Evolutionary conservation across 495 filamentous ascomycete genomes (phyloP).

Genomic region (Neohortaea acidophila): DNA sequence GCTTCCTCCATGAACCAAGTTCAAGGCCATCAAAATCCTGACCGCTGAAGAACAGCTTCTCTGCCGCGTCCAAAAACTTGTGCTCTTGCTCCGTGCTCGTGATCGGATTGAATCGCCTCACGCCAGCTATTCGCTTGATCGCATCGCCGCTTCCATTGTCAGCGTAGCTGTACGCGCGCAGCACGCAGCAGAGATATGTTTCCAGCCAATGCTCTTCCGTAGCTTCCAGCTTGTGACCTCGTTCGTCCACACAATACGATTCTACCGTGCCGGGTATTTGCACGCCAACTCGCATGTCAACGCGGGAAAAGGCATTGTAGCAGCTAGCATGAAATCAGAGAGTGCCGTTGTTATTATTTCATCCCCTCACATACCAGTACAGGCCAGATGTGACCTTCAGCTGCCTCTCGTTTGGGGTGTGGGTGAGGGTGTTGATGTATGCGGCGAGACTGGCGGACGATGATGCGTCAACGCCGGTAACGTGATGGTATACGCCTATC

Average conservation of each 20-base stretch:
- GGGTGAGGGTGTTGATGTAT: constrained; percentile 94
- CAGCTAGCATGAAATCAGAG: constrained; percentile 43
- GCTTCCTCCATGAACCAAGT: constrained; percentile 1
- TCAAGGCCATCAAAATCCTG: constrained; percentile 11
- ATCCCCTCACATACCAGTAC: constrained; percentile 55
- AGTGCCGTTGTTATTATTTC: not conserved
- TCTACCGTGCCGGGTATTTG: constrained; percentile 91
- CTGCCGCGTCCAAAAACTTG: constrained; percentile 86
- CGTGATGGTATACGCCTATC: constrained; percentile 94
- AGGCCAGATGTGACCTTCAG: constrained; percentile 84
- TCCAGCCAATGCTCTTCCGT: constrained; percentile 92
- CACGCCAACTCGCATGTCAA: constrained; percentile 97
- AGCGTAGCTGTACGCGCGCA: constrained; percentile 89
- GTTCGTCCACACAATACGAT: constrained; percentile 90
- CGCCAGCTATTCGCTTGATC: constrained; percentile 85
- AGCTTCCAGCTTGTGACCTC: constrained; percentile 80
- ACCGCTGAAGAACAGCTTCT: constrained; percentile 90
- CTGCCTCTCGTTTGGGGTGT: constrained; percentile 69
- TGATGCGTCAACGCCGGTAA: constrained; percentile 91
- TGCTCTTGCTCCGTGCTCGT: constrained; percentile 96
- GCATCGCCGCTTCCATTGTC: constrained; percentile 84
- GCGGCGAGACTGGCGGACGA: constrained; percentile 92
- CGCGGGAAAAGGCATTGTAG: constrained; percentile 97
- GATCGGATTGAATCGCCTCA: constrained; percentile 89
- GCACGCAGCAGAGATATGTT: constrained; percentile 85